Base-by-base conservation (phyloP, 371 early-diverging fungal genomes). In the Mortierella sp. region DNA sequence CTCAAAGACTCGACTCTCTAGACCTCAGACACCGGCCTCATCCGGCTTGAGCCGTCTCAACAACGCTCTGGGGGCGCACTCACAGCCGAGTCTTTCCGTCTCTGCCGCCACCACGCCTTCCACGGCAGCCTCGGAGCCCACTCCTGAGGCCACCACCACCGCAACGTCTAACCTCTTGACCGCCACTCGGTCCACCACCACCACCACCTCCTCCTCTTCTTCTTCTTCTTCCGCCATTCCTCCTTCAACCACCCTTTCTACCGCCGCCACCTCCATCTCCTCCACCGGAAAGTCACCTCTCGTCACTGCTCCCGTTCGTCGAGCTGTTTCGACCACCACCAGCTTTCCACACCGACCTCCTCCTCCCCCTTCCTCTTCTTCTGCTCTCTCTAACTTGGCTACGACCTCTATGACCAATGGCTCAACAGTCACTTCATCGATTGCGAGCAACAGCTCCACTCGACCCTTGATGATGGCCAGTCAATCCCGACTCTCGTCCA, bases 401-500 rank as follows among this genome's bases (percentile, higher is more conserved):
- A 57, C 59, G 7, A 58, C 51, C 37, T 37, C 9, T 37, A n/a
- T n/a, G n/a, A n/a, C n/a, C n/a, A n/a, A n/a, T n/a, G n/a, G n/a
- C n/a, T 37, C 37, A 5, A 5, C 37, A 37, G 37, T 37, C 5
- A 9, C 37, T 9, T 3, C 37, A 37, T 37, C 37, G 37, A 37
- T 37, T 37, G 37, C 37, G 9, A 62, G 62, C 45, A 68, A 67
- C 59, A 66, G 70, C 46, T 66, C 76, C 11, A 75, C 71, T 16
- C 70, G 76, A 4, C 76, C 76, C 6, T 44, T 75, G 52, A 70
- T 75, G 76, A 75, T 75, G 76, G 67, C 63, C 45, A 75, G 63
- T 44, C 71, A 70, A 43, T 70, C 76, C 4, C 70, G 76, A 23
- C 62, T 66, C 23, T 63, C 60, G 37, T 70, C 76, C 14, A 67